Evolutionary conservation across 106 monocot species (phyloP).

Genomic region (Platanthera guangdongensis): DNA sequence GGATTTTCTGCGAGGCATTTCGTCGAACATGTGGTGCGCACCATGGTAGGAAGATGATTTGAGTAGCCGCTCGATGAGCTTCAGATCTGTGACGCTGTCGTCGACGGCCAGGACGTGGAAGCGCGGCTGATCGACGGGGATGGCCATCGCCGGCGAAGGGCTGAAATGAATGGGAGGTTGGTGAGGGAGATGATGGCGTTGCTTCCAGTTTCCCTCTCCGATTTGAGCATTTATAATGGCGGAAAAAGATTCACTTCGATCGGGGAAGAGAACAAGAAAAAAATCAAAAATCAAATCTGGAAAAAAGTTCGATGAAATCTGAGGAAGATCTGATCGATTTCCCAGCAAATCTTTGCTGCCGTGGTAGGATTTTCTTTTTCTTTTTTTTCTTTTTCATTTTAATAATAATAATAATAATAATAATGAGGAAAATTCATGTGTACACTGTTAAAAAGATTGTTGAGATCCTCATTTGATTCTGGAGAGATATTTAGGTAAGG

Average conservation of each 20-base stretch:
- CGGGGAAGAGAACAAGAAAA: neutral
- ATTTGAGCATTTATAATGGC: neutral
- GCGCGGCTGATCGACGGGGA: constrained; percentile 8
- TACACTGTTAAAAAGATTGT: neutral
- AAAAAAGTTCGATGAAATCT: neutral
- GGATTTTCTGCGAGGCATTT: neutral
- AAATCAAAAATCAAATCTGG: neutral
- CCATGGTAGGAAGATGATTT: constrained; percentile 67
- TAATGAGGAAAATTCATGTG: neutral
- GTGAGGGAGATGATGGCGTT: neutral
- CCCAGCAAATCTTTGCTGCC: neutral
- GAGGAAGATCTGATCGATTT: neutral
- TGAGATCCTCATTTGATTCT: neutral
- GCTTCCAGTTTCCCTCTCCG: neutral
- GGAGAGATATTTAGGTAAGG: no score
- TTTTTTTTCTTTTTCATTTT: no score
- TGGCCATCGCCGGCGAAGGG: constrained; percentile 13
- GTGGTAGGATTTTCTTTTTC: neutral
- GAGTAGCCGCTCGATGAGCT: constrained; percentile 65
- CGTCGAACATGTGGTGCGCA: constrained; percentile 6
- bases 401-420: no score
- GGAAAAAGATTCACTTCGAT: neutral
- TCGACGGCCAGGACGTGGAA: constrained; percentile 75
- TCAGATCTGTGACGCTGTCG: constrained; percentile 61
- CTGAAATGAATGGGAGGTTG: neutral